Conservation (phyloP, 768 basidiomycete genomes). For the Lactarius tabidus region DNA sequence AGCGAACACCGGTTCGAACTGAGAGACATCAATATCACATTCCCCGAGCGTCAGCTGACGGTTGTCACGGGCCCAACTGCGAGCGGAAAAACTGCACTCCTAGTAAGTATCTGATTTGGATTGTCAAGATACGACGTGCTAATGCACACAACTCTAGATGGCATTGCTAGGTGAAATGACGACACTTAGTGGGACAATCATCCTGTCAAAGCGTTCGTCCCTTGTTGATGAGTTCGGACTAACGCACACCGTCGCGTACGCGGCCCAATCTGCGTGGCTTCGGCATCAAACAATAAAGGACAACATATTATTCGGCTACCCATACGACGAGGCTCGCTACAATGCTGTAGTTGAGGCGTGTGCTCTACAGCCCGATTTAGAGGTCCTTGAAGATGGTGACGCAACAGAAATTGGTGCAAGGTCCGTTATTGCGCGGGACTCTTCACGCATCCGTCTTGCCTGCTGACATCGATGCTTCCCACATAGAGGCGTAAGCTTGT, state of each 20-base stretch:
- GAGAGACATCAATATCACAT: constrained; percentile 57
- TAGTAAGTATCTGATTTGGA: constrained; percentile 40
- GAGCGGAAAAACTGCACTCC: constrained; percentile 75
- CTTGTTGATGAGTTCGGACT: constrained; percentile 56
- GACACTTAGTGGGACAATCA: constrained; percentile 47
- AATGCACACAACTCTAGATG: constrained; percentile 40
- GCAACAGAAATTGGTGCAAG: constrained; percentile 77
- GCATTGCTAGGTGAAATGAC: constrained; percentile 73
- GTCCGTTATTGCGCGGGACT: constrained; percentile 30
- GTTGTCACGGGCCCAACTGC: constrained; percentile 78
- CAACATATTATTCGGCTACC: constrained; percentile 58
- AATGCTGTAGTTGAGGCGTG: constrained; percentile 77
- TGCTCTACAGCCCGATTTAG: constrained; percentile 75
- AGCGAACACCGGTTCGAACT: constrained; percentile 60
- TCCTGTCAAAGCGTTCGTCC: constrained; percentile 62
- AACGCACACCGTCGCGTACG: constrained; percentile 47
- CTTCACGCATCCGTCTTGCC: background rate
- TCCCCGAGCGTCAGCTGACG: constrained; percentile 68
- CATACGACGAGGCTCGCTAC: constrained; percentile 65
- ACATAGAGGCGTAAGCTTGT: constrained; percentile 63
- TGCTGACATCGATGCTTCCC: constrained; percentile 8
- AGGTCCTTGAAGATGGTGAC: constrained; percentile 84
- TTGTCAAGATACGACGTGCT: background rate
- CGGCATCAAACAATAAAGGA: constrained; percentile 48
- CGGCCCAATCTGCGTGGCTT: constrained; percentile 48